Evolutionary conservation across 2,329 filamentous ascomycete genomes (phyloP).

Genomic region (Boeremia lycopersici): DNA sequence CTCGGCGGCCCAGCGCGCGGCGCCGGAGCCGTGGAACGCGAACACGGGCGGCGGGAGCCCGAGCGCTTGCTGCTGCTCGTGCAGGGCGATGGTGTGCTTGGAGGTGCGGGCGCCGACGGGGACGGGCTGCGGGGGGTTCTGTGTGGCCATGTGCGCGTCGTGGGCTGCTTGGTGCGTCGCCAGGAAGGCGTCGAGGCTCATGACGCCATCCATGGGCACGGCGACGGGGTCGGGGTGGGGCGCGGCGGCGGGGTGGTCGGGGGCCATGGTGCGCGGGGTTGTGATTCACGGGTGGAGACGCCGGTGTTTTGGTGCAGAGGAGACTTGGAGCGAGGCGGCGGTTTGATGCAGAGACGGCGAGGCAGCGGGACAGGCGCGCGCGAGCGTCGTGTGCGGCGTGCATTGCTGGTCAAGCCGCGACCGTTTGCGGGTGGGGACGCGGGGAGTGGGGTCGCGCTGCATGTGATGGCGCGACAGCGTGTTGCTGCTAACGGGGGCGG

Average conservation of each 20-base stretch:
- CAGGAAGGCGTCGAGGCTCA: conserved; percentile 32
- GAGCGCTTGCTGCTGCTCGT: conserved; percentile 36
- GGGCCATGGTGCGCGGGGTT: conserved; percentile 16
- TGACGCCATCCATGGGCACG: conserved; percentile 14
- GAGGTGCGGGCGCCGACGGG: conserved; percentile 29
- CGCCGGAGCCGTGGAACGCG: conserved; percentile 18
- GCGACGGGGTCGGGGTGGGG: no score
- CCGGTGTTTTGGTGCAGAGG: no score
- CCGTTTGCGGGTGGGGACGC: conserved; percentile 10
- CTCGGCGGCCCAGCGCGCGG: conserved; percentile 27
- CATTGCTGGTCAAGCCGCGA: conserved; percentile 9
- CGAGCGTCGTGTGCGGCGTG: no score
- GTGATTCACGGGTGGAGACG: neutral
- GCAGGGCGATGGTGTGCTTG: conserved; percentile 23
- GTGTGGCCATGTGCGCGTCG: conserved; percentile 12
- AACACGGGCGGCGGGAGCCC: conserved; percentile 31
- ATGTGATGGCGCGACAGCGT: conserved; percentile 35
- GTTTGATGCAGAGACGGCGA: no score
- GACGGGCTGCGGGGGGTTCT: conserved; percentile 17
- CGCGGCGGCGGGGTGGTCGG: conserved; percentile 17
- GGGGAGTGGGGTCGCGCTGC: conserved; percentile 15
- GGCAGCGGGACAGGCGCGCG: no score
- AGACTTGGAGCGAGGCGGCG: no score
- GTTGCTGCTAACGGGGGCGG: conserved; percentile 12
- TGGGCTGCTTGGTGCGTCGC: conserved; percentile 11